Evolutionary conservation across 2,329 filamentous ascomycete genomes (phyloP), one percentile per base, ranked within the genome.

Genomic region (Fusarium euwallaceae): DNA sequence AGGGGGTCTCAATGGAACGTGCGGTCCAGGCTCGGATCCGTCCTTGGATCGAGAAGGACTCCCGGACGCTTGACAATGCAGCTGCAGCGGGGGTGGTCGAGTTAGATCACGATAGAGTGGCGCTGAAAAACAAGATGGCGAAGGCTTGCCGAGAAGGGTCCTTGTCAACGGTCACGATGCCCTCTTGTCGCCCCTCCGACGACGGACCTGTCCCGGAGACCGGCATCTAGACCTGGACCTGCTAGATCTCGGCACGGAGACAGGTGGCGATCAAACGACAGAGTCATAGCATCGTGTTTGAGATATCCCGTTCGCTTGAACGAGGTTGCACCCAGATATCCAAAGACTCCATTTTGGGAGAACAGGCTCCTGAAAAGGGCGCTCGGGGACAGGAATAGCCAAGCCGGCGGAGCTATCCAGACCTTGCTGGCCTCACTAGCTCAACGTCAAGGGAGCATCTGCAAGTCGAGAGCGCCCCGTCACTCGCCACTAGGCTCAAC

Each of bases 1-100:
- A 71, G 70, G 70, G 70, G 76, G 75, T 65, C 67, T 61, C 41
- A 67, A 71, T 70, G 73, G 72, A 61, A 58, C 61, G 61, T 60
- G 66, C 66, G 73, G 63, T 67, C 74, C 59, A 76, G 76, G 56
- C 65, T 71, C 66, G 65, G 74, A 66, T 61, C 65, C 58, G 62
- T 67, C 63, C 55, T 70, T 45, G 67, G 37, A 39, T 63, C 62
- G 43, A 66, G 29, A 67, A 68, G 34, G 63, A 53, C 61, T 51
- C 16, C 14, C 39, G 48, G 55, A 62, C 56, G 60, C 48, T 66
- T 58, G 61, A 67, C 29, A 61, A 67, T 56, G 62, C 58, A 56
- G 56, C 8, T 39, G 55, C 51, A 29, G 66, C 48, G 61, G 61
- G 70, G 36, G 24, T 64, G 39, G 36, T 20, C 34, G 34, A 51